Conservation (phyloP, 305 asterid genomes). For the Coffea humblotiana region DNA sequence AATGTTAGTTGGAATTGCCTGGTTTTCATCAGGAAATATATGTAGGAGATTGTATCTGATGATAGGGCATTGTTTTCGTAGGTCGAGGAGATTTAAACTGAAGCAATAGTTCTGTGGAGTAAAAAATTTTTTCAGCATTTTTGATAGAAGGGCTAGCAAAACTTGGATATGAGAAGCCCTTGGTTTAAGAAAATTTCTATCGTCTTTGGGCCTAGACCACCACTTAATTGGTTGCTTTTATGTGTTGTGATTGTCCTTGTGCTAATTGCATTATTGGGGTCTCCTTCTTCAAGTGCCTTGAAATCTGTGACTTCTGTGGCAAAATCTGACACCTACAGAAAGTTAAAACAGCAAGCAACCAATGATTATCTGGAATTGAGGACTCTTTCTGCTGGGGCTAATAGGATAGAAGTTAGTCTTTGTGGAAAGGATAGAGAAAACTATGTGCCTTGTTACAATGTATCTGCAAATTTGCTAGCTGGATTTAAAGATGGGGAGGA, state of each 20-base stretch:
- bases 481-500: slow-evolving; percentile 89
- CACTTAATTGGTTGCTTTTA: slow-evolving; percentile 74
- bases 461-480: slow-evolving; percentile 69
- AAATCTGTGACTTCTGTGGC: slow-evolving; percentile 51
- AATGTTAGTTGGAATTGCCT: slow-evolving; percentile 44
- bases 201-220: slow-evolving; percentile 70
- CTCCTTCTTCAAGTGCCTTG: slow-evolving; percentile 56
- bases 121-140: slow-evolving; percentile 9
- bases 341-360: slow-evolving; percentile 69
- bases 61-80: slow-evolving; percentile 41
- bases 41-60: slow-evolving; percentile 43
- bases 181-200: slow-evolving; percentile 63
- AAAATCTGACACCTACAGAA: slow-evolving; percentile 58
- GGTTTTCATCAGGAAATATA: slow-evolving; percentile 39
- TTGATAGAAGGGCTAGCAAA: slow-evolving; percentile 37
- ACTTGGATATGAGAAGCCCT: slow-evolving; percentile 84
- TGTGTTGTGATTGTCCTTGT: slow-evolving; percentile 62
- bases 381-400: slow-evolving; percentile 48
- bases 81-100: slow-evolving; percentile 46
- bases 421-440: slow-evolving; percentile 92
- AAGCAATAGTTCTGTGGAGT: slow-evolving; percentile 38
- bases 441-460: slow-evolving; percentile 91
- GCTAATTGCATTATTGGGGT: slow-evolving; percentile 60
- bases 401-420: slow-evolving; percentile 58
- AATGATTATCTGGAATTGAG: slow-evolving; percentile 74